Evolutionary conservation across 768 basidiomycete species (phyloP).

Genomic region (Kwoniella dendrophila): DNA sequence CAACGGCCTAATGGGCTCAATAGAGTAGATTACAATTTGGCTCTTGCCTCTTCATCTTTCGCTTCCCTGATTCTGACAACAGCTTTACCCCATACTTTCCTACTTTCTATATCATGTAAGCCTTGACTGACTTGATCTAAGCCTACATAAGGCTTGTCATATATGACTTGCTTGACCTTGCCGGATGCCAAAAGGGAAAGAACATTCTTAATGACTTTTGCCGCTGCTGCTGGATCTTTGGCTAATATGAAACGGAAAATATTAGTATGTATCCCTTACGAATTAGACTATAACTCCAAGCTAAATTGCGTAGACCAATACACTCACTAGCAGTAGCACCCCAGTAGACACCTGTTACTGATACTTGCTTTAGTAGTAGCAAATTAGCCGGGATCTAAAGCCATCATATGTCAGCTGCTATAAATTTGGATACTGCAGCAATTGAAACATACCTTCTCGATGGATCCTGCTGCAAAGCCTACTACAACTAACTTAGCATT

Average conservation of each 20-base stretch:
- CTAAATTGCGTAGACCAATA: not conserved
- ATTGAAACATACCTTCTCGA: slow-evolving; percentile 68
- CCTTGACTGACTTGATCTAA: slow-evolving; percentile 71
- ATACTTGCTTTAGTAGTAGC: slow-evolving; percentile 80
- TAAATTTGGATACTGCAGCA: not conserved
- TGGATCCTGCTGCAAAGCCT: slow-evolving; percentile 81
- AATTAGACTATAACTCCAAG: not conserved
- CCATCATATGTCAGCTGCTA: not conserved
- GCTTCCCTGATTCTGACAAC: slow-evolving; percentile 63
- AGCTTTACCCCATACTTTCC: slow-evolving; percentile 92
- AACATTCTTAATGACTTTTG: slow-evolving; percentile 71
- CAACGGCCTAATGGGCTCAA: no score
- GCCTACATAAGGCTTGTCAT: slow-evolving; percentile 66
- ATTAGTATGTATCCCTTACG: not conserved
- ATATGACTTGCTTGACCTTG: slow-evolving; percentile 70
- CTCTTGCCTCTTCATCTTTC: slow-evolving; percentile 1
- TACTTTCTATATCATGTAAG: slow-evolving; percentile 71
- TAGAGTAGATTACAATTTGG: slow-evolving; percentile 17
- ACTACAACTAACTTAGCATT: slow-evolving; percentile 91
- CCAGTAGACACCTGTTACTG: slow-evolving; percentile 84
- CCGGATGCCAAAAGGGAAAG: slow-evolving; percentile 71
- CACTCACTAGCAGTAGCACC: slow-evolving; percentile 71
- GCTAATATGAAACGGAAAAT: slow-evolving; percentile 28
- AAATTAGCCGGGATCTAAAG: slow-evolving; percentile 69
- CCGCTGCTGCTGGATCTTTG: slow-evolving; percentile 68